Evolutionary conservation across 73 alveolate species (phyloP).

Genomic region (Tetrahymena borealis): DNA sequence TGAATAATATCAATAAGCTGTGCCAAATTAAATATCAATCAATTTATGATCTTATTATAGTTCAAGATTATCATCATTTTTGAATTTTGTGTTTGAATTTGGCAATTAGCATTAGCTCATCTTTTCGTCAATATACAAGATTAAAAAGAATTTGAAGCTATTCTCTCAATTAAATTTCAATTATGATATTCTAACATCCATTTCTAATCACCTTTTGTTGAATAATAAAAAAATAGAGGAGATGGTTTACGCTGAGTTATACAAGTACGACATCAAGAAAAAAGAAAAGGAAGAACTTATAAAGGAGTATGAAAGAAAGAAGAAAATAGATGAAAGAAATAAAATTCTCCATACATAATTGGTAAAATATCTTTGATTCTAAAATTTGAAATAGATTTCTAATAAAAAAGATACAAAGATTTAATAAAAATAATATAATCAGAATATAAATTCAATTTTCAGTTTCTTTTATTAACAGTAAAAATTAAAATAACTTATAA

Average conservation of each 20-base stretch:
- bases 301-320: constrained; percentile 5
- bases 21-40: no score
- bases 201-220: no score
- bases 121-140: no score
- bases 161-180: no score
- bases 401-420: not conserved
- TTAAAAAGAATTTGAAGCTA: no score
- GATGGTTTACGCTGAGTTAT: constrained; percentile 37
- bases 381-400: not conserved
- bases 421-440: not conserved
- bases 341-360: constrained; percentile 5
- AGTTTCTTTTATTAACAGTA: not conserved
- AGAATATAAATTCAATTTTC: not conserved
- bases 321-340: constrained; percentile 23
- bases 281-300: constrained; percentile 21
- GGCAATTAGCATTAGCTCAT: no score
- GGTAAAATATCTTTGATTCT: not conserved
- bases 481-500: not conserved
- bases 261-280: constrained; percentile 17
- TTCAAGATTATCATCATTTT: no score
- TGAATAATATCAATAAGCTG: no score
- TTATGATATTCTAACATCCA: no score
- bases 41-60: no score
- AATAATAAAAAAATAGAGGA: constrained; percentile 32
- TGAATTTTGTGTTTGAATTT: no score